These are phyloP conservation scores for Herpetomonas tarakana DNA, from an alignment of 208 protist genomes.

Conservation along the genomic window DNA sequence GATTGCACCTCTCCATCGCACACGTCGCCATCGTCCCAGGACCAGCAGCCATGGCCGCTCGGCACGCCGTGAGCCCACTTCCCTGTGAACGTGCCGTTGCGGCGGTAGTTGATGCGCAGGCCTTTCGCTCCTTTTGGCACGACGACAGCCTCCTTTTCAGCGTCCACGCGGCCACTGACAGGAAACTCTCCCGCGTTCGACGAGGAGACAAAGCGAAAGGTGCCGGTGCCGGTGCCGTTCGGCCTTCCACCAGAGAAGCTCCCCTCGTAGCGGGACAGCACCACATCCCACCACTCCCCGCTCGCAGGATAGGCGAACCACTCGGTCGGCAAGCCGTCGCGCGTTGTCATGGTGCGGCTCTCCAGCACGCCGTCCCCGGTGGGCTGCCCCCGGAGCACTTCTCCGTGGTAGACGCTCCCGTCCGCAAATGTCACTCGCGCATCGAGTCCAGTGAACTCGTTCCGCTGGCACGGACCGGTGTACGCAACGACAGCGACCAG, in stretches of 20 bases:
- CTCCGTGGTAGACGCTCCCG: constrained; percentile 60
- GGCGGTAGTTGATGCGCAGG: constrained; percentile 18
- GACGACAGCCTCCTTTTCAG: neutral
- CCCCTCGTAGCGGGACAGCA: constrained; percentile 68
- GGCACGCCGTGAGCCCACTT: constrained; percentile 55
- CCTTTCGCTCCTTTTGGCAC: constrained; percentile 15
- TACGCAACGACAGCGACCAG: constrained; percentile 35
- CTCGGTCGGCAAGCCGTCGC: neutral
- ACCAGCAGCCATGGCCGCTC: constrained; percentile 59
- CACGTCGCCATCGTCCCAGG: constrained; percentile 56
- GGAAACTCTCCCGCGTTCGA: neutral
- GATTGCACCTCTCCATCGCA: constrained; percentile 49
- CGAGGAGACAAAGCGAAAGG: constrained; percentile 22
- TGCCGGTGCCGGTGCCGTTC: constrained; percentile 57
- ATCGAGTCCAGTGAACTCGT: constrained; percentile 48
- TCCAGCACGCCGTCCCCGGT: constrained; percentile 52
- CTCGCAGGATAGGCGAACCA: neutral
- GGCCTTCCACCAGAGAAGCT: constrained; percentile 59
- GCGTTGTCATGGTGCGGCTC: constrained; percentile 19
- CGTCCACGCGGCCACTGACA: neutral
- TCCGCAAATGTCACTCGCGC: constrained; percentile 49
- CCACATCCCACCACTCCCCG: constrained; percentile 7
- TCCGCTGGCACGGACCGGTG: constrained; percentile 49
- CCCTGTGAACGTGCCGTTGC: constrained; percentile 66
- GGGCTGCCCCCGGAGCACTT: constrained; percentile 49